Evolutionary conservation across 2,329 filamentous ascomycete genomes (phyloP).

Genomic region (Aspergillus fumigatiaffinis): DNA sequence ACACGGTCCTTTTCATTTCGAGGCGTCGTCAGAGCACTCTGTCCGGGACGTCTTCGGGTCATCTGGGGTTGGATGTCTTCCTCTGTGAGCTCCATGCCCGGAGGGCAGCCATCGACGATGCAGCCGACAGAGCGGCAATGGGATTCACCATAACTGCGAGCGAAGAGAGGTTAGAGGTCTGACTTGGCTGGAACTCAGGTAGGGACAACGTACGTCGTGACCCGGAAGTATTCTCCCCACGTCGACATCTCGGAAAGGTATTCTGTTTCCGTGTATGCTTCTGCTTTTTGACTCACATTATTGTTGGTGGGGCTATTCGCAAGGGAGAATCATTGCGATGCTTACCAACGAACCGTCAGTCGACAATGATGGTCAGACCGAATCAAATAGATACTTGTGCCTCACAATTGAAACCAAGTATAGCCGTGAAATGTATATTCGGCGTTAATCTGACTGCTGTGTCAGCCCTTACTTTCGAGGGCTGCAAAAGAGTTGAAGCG

Average conservation of each 20-base stretch:
- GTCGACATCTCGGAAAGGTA: constrained; percentile 65
- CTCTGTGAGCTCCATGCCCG: constrained; percentile 80
- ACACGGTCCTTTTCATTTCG: constrained; percentile 89
- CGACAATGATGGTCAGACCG: too few species aligned
- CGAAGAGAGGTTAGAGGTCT: not conserved
- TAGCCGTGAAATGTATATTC: too few species aligned
- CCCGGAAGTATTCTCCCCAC: constrained; percentile 76
- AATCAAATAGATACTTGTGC: too few species aligned
- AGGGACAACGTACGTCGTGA: constrained; percentile 65
- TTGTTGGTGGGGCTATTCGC: not conserved
- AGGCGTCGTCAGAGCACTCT: constrained; percentile 85
- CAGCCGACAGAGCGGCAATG: constrained; percentile 91
- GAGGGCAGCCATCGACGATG: constrained; percentile 90
- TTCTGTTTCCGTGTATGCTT: not conserved
- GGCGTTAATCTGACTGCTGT: too few species aligned
- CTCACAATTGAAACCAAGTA: too few species aligned
- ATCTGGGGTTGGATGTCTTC: constrained; percentile 91
- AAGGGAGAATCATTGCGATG: not conserved
- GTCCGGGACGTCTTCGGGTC: constrained; percentile 82
- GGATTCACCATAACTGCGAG: constrained; percentile 67
- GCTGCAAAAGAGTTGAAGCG: not conserved
- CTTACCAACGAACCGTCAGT: not conserved
- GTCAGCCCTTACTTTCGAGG: not conserved
- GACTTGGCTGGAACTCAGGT: not conserved
- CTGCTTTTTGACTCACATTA: not conserved